Conservation (phyloP, 257 asterid genomes). For the Lavandula angustifolia region DNA sequence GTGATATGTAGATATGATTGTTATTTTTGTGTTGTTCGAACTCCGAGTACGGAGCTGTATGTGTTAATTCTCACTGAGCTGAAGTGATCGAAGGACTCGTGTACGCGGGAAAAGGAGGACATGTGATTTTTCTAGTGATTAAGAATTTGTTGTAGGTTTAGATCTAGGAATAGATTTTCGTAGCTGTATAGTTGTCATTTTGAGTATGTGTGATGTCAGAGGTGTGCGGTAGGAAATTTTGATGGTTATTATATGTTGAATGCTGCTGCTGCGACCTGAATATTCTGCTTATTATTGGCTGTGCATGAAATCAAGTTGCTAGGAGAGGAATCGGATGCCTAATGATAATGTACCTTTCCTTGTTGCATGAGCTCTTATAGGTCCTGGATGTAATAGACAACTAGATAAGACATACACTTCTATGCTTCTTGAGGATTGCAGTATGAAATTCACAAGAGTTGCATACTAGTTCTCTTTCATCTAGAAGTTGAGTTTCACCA, state of each 20-base stretch:
- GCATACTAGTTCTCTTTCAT: background rate
- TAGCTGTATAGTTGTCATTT: conserved; percentile 9
- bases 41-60: conserved; percentile 14
- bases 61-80: conserved; percentile 24
- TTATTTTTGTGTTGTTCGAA: background rate
- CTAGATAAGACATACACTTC: background rate
- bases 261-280: background rate
- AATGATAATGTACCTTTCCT: background rate
- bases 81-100: conserved; percentile 29
- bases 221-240: conserved; percentile 9
- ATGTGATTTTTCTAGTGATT: conserved; percentile 19
- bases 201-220: conserved; percentile 3
- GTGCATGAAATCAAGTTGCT: background rate
- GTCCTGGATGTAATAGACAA: conserved; percentile 1
- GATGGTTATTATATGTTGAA: background rate
- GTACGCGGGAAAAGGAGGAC: conserved; percentile 15
- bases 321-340: background rate
- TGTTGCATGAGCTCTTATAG: conserved; percentile 1
- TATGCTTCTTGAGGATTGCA: conserved; percentile 15
- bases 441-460: conserved; percentile 17
- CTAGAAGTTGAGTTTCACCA: conserved; percentile 13
- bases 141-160: conserved; percentile 22
- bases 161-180: conserved; percentile 32
- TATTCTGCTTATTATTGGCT: background rate
- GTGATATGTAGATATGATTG: background rate